Evolutionary conservation across 2,329 filamentous ascomycete genomes (phyloP).

Genomic region (Ophiostoma piceae): DNA sequence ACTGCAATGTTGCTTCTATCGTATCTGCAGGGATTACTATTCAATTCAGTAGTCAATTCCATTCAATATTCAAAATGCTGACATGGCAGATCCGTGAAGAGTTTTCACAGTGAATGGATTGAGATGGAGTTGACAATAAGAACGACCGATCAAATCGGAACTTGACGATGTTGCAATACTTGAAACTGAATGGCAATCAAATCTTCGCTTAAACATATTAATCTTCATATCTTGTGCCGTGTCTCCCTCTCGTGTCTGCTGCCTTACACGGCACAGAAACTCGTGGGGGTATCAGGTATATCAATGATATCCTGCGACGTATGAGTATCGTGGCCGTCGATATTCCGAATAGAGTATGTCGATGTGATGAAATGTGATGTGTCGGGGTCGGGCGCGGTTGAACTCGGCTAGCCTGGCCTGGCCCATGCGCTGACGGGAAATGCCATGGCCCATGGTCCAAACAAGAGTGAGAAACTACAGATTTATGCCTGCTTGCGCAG

Average conservation of each 20-base stretch:
- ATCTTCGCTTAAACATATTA: not conserved
- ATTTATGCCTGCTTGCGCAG: not conserved
- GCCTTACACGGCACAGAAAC: not conserved
- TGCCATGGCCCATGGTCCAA: not conserved
- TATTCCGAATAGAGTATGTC: not conserved
- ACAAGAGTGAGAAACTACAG: not conserved
- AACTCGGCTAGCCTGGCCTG: not conserved
- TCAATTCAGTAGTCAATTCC: not conserved
- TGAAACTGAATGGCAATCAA: not conserved
- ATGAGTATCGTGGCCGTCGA: not conserved
- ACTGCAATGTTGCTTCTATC: not conserved
- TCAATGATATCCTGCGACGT: not conserved
- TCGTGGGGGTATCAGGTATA: not conserved
- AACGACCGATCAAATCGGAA: not conserved
- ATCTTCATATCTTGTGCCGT: not conserved
- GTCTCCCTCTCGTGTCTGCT: not conserved
- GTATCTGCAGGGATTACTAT: not conserved
- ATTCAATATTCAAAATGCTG: not conserved
- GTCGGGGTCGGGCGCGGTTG: not conserved
- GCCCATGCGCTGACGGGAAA: not conserved
- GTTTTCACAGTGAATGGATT: not conserved
- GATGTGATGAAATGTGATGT: slow-evolving; percentile 1
- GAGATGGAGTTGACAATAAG: not conserved
- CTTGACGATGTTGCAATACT: not conserved
- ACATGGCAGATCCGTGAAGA: not conserved